Base-by-base conservation (phyloP, 2,329 filamentous ascomycete species). In the Onygenales sp. region DNA sequence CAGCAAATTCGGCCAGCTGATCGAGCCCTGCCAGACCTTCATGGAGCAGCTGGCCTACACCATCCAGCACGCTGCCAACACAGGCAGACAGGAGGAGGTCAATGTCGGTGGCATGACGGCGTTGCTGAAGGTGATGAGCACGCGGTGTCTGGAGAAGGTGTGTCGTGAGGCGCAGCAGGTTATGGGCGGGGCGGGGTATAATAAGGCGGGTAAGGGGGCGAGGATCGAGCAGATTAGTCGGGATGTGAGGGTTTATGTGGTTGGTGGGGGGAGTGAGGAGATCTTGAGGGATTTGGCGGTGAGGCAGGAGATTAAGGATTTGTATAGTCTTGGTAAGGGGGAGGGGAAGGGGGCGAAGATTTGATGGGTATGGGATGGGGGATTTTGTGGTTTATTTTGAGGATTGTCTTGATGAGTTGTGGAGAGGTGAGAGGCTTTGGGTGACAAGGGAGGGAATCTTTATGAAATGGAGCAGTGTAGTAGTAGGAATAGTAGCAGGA, bases 1-100 rank as follows among this genome's bases (percentile, higher is more conserved):
- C 11, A 75, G 78, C n/a, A 80, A 76, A 38, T 73, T 84, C 50
- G 80, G 79, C 0, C 71, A 78, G 9, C 74, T 78, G 58, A 76
- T 85, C n/a, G 82, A 84, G 58, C 77, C 78, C 0, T 78, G 81
- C 45, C 81, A 79, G 66, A 78, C 81, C 0, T 84, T 81, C 69
- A 64, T 84, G 54, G 82, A 85, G 59, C 80, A 84, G 61, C 68
- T 84, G 2, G 79, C 78, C 5, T 80, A 78, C 61, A 78, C 80
- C 45, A 70, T 79, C 43, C 71, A 77, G 54, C 62, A 70, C 7
- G 72, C 70, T 3, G 69, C 72, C 57, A 60, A 72, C 53, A 63
- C 64, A 67, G 56, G 69, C 7, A 53, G 33, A 11, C 27, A 7
- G 38, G 70, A 69, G 50, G 63, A 69, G 38, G 64, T 73, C 9